Evolutionary conservation across 179 eudicot genomes (phyloP).

Genomic region (Actinidia polygama): DNA sequence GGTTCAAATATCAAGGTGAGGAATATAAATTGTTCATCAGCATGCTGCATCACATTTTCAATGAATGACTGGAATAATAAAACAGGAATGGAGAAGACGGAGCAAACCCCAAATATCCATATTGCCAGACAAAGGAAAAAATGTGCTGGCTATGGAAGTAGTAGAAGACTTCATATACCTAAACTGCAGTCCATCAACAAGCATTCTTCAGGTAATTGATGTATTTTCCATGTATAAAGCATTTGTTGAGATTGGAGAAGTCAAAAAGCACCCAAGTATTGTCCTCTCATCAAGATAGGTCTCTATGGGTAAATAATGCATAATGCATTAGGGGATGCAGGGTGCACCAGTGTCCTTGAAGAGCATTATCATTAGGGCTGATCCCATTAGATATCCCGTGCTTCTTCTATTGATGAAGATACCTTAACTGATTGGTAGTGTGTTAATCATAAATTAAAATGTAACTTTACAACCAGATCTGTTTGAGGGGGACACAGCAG

Average conservation of each 20-base stretch:
- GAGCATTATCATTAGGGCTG: not conserved
- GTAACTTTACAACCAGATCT: constrained; percentile 35
- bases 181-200: constrained; percentile 47
- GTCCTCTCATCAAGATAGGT: not conserved
- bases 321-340: not conserved
- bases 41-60: not conserved
- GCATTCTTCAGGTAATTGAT: constrained; percentile 48
- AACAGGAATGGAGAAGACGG: constrained; percentile 60
- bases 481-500: constrained; percentile 62
- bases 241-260: not conserved
- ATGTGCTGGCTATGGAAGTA: constrained; percentile 52
- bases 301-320: too few relatives aligned
- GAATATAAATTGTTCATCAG: not conserved
- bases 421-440: not conserved
- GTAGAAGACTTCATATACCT: constrained; percentile 66
- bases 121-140: constrained; percentile 44
- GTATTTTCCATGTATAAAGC: not conserved
- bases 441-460: not conserved
- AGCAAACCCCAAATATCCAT: constrained; percentile 45
- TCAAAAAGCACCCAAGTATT: not conserved
- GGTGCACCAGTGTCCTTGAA: not conserved
- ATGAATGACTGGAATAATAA: constrained; percentile 9
- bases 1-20: constrained; percentile 57
- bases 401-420: constrained; percentile 1
- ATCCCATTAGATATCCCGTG: not conserved